A percentile compares a stretch with the other conserved stretches of the same genome.
phyloP scores from a whole-genome alignment of 257 asterid genomes.

The Hygrophila difformis region DNA sequence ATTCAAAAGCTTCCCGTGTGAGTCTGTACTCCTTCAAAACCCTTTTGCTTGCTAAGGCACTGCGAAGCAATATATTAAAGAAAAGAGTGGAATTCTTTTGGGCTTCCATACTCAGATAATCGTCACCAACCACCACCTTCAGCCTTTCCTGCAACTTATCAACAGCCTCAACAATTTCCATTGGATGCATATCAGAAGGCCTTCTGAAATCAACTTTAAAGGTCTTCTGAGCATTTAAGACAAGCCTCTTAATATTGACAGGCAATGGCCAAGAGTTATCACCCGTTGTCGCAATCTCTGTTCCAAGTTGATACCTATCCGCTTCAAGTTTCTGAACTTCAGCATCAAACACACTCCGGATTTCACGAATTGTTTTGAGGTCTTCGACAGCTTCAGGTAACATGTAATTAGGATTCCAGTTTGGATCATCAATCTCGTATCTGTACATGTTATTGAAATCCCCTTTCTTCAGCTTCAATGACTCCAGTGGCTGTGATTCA shows the following conservation, averaged over 20 bases:
- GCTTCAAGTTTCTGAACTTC: constrained; percentile 92
- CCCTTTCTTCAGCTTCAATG: constrained; percentile 71
- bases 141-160: constrained; percentile 96
- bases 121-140: constrained; percentile 98
- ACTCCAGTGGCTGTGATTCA: constrained; percentile 85
- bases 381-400: constrained; percentile 85
- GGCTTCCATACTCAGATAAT: constrained; percentile 94
- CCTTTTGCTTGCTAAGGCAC: constrained; percentile 94
- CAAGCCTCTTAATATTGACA: constrained; percentile 83
- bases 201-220: constrained; percentile 89
- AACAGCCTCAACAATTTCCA: constrained; percentile 99
- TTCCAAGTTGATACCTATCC: constrained; percentile 85
- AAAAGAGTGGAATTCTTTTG: constrained; percentile 97
- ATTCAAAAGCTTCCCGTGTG: constrained; percentile 90
- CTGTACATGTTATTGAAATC: constrained; percentile 61
- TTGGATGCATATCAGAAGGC: constrained; percentile 95
- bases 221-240: constrained; percentile 89
- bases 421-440: constrained; percentile 75
- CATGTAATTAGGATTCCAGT: constrained; percentile 92
- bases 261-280: constrained; percentile 94
- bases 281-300: constrained; percentile 89
- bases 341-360: constrained; percentile 96
- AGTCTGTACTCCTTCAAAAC: constrained; percentile 90
- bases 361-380: constrained; percentile 76
- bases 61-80: constrained; percentile 91